Percentiles rank a stretch among this genome's conserved stretches.
Evolutionary conservation across 306 rosid genomes (phyloP).

Genomic region (Cercis canadensis): DNA sequence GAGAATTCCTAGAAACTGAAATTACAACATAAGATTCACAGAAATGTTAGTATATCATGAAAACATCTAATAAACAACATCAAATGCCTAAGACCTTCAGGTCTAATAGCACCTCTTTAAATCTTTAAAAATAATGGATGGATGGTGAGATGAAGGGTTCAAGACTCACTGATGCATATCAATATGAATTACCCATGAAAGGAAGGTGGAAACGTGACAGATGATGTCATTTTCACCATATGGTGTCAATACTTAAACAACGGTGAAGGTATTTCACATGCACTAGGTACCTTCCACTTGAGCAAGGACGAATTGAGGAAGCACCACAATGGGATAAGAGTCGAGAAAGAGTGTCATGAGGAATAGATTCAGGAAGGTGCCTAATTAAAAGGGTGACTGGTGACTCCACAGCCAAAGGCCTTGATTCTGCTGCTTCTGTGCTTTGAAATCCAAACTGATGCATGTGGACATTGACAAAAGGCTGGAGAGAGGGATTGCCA

Average conservation of each 20-base stretch:
- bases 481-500: background rate
- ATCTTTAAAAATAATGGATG: too few species aligned
- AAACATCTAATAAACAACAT: too few species aligned
- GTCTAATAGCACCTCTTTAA: too few species aligned
- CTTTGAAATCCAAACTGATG: slow-evolving; percentile 42
- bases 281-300: slow-evolving; percentile 52
- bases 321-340: slow-evolving; percentile 77
- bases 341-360: slow-evolving; percentile 70
- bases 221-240: background rate
- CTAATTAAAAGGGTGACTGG: slow-evolving; percentile 62
- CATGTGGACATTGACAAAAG: slow-evolving; percentile 12
- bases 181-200: slow-evolving; percentile 2
- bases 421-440: slow-evolving; percentile 36
- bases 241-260: background rate
- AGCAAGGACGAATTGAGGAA: slow-evolving; percentile 69
- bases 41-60: too few species aligned
- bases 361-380: slow-evolving; percentile 80
- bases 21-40: too few species aligned
- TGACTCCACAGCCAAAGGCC: slow-evolving; percentile 17
- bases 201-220: background rate
- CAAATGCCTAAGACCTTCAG: too few species aligned
- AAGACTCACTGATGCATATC: background rate
- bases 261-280: background rate
- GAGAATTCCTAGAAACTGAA: too few species aligned
- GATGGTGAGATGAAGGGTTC: too few species aligned